Base-by-base conservation (phyloP, 2,329 filamentous ascomycete genomes). In the Sphaerulina vaccinii region DNA sequence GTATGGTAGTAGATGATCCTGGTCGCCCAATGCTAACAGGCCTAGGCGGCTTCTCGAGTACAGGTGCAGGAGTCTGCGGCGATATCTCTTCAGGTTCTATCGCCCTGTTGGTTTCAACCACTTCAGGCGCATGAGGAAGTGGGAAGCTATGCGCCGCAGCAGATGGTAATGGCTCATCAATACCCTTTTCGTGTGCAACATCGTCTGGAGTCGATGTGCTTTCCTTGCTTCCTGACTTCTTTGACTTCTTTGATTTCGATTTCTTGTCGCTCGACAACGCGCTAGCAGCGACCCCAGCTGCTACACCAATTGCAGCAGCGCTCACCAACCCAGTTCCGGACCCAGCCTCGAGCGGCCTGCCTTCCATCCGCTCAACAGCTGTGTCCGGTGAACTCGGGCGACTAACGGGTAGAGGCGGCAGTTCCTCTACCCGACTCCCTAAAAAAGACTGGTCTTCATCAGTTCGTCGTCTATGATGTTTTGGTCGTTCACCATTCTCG, bases 401-500 rank as follows among this genome's bases (percentile, higher is more conserved):
- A 60, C 62, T 67, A 63, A 52, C 65, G 68, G 70, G 68, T 66
- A 72, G 68, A 70, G 69, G 68, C 57, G 73, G 74, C 76, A 77
- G 72, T 72, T 78, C 78, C 79, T 81, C 81, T 78, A 78, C 80
- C 80, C 79, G 74, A 72, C 74, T 73, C 67, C 69, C 81, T 84
- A 84, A 83, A 83, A 84, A 84, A 83, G 80, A 78, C 73, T 76
- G 66, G 46, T 71, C 61, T 43, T 63, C 59, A 23, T 60, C 62
- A 37, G 56, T 61, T 46, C 51, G 50, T 46, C 58, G 52, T 47
- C 62, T 40, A 33, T 52, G 52, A 32, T 62, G 56, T 22, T 60
- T 58, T 21, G 45, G 37, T 11, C 57, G 57, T 18, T 55, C 49
- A 19, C 52, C 53, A 15, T 52, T 57, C 24, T 62, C 56, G 49